phyloP scores from a whole-genome alignment of 2,329 filamentous ascomycete species.

The Fusarium temperatum region DNA sequence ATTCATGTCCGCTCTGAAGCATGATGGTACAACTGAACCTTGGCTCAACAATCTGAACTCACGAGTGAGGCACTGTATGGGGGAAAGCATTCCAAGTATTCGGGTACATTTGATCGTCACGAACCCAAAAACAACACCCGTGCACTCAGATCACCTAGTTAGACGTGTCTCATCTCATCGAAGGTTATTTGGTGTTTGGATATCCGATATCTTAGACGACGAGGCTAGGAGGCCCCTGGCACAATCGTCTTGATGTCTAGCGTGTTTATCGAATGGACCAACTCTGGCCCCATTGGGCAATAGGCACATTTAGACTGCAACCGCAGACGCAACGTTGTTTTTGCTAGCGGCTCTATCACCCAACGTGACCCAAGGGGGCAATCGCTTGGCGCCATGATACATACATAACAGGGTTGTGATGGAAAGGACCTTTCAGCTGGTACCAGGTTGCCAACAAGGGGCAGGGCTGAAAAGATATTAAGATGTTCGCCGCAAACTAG shows the following conservation, averaged over 20 bases:
- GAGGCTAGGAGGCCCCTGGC: conserved; percentile 1
- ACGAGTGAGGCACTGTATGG: background rate
- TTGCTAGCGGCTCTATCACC: conserved; percentile 26
- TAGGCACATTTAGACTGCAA: conserved; percentile 7
- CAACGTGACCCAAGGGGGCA: conserved; percentile 13
- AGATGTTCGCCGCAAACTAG: background rate
- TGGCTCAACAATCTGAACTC: conserved; percentile 18
- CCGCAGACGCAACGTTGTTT: conserved; percentile 32
- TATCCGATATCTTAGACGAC: background rate
- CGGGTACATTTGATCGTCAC: conserved; percentile 17
- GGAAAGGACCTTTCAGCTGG: conserved; percentile 17
- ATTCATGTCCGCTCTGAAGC: conserved; percentile 8
- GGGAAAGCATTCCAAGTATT: conserved; percentile 10
- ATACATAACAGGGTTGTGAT: conserved; percentile 5
- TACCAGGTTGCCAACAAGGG: background rate
- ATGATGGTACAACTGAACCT: conserved; percentile 13
- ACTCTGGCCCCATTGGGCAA: conserved; percentile 13
- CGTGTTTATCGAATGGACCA: conserved; percentile 1
- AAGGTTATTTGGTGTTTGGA: background rate
- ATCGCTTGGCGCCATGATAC: conserved; percentile 9
- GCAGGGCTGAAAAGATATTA: background rate
- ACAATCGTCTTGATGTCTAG: conserved; percentile 9
- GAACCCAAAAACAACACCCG: conserved; percentile 1
- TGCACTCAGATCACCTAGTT: background rate
- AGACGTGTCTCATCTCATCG: conserved; percentile 5